A percentile compares a stretch with the other conserved stretches of the same genome.
These are phyloP conservation scores for Saccharomyces jurei DNA, from an alignment of 805 yeast genomes.

Conservation along the genomic window DNA sequence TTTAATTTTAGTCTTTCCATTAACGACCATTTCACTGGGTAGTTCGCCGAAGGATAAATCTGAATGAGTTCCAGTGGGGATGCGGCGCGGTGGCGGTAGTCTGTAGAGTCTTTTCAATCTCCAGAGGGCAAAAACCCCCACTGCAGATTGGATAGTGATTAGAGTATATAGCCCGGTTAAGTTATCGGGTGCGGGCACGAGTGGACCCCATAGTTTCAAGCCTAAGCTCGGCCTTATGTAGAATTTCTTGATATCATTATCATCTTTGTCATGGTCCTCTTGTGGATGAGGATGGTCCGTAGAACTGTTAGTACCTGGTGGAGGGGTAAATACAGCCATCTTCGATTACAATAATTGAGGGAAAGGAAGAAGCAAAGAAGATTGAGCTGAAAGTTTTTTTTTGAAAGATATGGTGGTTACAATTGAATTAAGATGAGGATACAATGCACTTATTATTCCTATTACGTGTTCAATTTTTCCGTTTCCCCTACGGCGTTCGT, in stretches of 20 bases:
- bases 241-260: conserved; percentile 14
- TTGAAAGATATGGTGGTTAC: background rate
- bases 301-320: conserved; percentile 1
- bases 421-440: background rate
- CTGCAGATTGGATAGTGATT: conserved; percentile 43
- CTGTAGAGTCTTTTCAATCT: conserved; percentile 14
- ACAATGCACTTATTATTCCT: background rate
- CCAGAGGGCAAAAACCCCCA: conserved; percentile 35
- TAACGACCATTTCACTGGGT: background rate
- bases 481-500: background rate
- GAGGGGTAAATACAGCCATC: conserved; percentile 30
- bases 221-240: conserved; percentile 51
- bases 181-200: conserved; percentile 67
- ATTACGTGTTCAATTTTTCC: background rate
- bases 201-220: conserved; percentile 57
- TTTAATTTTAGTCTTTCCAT: conserved; percentile 5
- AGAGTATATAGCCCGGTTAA: conserved; percentile 43
- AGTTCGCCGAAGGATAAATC: background rate
- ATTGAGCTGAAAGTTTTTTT: background rate
- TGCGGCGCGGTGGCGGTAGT: background rate
- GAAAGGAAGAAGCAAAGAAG: background rate
- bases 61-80: background rate
- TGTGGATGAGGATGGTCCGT: background rate
- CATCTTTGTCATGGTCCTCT: conserved; percentile 13
- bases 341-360: background rate